These are phyloP conservation scores for Anthracocystis setariae DNA, from an alignment of 1,284 basidiomycete species.

Conservation along the genomic window DNA sequence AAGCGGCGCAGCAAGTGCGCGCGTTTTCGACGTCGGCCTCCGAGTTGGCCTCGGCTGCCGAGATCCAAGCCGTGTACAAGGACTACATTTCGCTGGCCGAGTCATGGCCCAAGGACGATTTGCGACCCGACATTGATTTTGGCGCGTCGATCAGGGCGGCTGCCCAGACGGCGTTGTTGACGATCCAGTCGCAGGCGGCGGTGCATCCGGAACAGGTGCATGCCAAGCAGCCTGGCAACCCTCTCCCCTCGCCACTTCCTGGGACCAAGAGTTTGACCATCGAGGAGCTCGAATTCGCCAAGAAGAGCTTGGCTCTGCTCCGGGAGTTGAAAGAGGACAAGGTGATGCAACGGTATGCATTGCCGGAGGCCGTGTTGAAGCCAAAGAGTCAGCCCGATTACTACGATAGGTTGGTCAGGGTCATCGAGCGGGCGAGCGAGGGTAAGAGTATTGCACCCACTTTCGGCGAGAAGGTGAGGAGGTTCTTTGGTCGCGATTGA, in stretches of 20 bases:
- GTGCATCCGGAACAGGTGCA: constrained; percentile 28
- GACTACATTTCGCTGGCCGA: constrained; percentile 45
- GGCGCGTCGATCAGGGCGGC: constrained; percentile 52
- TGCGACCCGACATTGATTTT: constrained; percentile 61
- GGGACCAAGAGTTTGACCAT: constrained; percentile 25
- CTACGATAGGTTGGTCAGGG: constrained; percentile 51
- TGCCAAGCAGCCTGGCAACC: constrained; percentile 9
- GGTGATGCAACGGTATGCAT: constrained; percentile 40
- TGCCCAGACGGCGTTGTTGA: constrained; percentile 42
- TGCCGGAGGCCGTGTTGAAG: constrained; percentile 48
- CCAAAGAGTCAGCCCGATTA: constrained; percentile 57
- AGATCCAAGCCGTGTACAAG: constrained; percentile 45
- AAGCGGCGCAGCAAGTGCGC: constrained; percentile 10
- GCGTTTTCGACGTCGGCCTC: constrained; percentile 25
- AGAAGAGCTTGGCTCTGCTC: constrained; percentile 38
- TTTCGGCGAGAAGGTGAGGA: constrained; percentile 39
- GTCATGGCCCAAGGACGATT: constrained; percentile 59
- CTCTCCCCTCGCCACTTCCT: constrained; percentile 12
- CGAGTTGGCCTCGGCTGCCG: constrained; percentile 12
- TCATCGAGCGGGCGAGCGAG: constrained; percentile 41
- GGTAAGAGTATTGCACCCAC: constrained; percentile 44
- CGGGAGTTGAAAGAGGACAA: constrained; percentile 44
- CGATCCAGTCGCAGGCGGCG: constrained; percentile 26
- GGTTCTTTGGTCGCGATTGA: constrained; percentile 53
- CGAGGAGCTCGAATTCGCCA: constrained; percentile 42